Evolutionary conservation across 129 eudicot species (phyloP), one percentile per base, ranked within the genome.

Genomic region (Calendula officinalis): DNA sequence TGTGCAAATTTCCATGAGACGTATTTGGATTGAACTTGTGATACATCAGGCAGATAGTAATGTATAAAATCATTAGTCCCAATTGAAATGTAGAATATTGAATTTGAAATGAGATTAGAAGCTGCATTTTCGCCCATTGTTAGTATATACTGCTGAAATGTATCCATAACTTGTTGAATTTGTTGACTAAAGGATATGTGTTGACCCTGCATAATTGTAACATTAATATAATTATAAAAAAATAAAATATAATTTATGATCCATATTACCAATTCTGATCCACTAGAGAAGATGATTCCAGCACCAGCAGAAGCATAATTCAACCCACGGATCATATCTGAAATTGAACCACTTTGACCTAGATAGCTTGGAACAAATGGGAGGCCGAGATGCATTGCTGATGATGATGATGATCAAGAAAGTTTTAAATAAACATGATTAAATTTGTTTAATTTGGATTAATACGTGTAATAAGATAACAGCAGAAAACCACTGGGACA

Each of bases 241-340:
- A 8, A 37, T 14, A 36, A 43, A 12, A 3, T n/a, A 17, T 1
- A 49, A 64, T 58, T 46, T 37, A 47, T 3, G 16, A 56, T 5
- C 74, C 47, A 55, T 10, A 22, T n/a, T 78, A 92, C 98, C 89
- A 92, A 60, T 81, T 88, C 98, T 38, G 98, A 83, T 13, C 96
- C 98, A 47, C 98, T 92, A 8, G 95, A 76, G 79, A 88, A 88
- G 52, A 92, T 92, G 30, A 92, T 88, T 50, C 98, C 98, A 64
- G 96, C 94, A 77, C 95, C 98, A 62, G 98, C 96, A 75, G 98
- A 92, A 32, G 98, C 98, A 49, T 81, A 92, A 73, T 92, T 92
- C 51, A 85, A 82, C 43, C 98, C 98, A 12, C 47, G 95, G 15
- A 71, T 65, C 98, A 92, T 88, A 62, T 81, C 96, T 35, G 75